Conservation (phyloP, 352 stramenopile genomes). For the Aphanomyces stellatus region DNA sequence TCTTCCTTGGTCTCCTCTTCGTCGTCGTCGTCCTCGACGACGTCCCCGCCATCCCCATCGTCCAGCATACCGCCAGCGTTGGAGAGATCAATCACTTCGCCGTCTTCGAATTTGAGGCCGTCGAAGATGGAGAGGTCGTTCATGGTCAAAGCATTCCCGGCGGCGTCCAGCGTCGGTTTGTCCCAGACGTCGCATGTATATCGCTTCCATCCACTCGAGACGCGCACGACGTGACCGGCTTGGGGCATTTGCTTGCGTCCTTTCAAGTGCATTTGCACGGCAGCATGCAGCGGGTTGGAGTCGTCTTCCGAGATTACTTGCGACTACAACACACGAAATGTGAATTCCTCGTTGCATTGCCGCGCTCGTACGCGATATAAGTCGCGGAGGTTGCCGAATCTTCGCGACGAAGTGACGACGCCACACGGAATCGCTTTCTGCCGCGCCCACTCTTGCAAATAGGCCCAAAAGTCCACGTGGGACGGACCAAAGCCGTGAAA, state of each 20-base stretch:
- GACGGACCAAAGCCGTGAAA: not conserved
- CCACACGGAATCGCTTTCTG: not conserved
- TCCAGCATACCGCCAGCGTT: constrained; percentile 21
- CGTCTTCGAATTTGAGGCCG: constrained; percentile 77
- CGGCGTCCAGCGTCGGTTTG: constrained; percentile 19
- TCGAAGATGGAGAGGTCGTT: constrained; percentile 80
- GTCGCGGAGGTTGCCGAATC: constrained; percentile 18
- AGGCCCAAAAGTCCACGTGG: constrained; percentile 14
- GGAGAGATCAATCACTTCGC: constrained; percentile 72
- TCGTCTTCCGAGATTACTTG: not conserved
- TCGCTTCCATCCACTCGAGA: constrained; percentile 39
- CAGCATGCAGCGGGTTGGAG: not conserved
- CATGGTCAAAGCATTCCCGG: constrained; percentile 24
- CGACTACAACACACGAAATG: not conserved
- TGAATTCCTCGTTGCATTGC: not conserved
- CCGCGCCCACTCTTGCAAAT: constrained; percentile 14
- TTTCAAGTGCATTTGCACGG: constrained; percentile 4
- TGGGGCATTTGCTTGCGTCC: not conserved
- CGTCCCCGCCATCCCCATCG: not conserved
- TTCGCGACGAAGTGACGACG: not conserved
- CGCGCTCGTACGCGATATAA: constrained; percentile 1
- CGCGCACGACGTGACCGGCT: not conserved
- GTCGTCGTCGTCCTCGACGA: constrained; percentile 19
- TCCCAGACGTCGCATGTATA: constrained; percentile 55
- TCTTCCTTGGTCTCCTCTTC: constrained; percentile 24